Percentiles rank a stretch among this genome's conserved stretches.
phyloP scores from a whole-genome alignment of 257 asterid genomes.

The Solanum acaule region DNA sequence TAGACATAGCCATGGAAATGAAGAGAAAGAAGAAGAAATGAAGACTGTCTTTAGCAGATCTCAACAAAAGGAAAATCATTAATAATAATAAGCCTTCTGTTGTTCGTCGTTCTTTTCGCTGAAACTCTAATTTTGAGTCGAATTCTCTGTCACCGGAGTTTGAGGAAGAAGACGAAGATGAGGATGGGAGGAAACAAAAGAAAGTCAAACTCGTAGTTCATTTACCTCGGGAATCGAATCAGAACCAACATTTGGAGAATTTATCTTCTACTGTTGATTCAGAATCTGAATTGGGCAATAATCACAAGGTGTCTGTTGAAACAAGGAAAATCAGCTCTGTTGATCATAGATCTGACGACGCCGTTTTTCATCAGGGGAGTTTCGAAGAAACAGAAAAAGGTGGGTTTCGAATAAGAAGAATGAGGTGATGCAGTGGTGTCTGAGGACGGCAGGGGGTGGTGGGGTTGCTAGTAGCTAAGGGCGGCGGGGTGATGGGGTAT shows the following conservation, averaged over 20 bases:
- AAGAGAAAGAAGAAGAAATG: conserved; percentile 80
- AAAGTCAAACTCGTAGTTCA: conserved; percentile 86
- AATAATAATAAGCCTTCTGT: conserved; percentile 3
- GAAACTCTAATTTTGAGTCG: conserved; percentile 30
- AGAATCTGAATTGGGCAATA: conserved; percentile 30
- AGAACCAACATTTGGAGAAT: conserved; percentile 10
- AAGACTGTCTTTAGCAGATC: conserved; percentile 40
- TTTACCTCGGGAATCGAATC: conserved; percentile 48
- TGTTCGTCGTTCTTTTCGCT: conserved; percentile 47
- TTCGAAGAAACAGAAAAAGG: no score
- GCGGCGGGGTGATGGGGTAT: no score
- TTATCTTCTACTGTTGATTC: conserved; percentile 12
- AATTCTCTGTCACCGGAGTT: conserved; percentile 16
- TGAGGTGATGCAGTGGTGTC: no score
- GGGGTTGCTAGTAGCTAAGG: no score
- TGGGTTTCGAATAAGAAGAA: no score
- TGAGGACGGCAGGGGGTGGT: no score
- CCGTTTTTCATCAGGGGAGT: conserved; percentile 32
- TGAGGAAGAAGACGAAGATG: conserved; percentile 36
- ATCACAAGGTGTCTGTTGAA: conserved; percentile 26
- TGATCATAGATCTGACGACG: conserved; percentile 69
- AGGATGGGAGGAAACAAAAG: conserved; percentile 78
- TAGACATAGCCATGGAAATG: conserved; percentile 29
- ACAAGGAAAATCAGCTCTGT: conserved; percentile 40
- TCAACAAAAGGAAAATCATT: background rate